Percentiles rank a stretch among this genome's conserved stretches.
phyloP scores from a whole-genome alignment of 2,329 filamentous ascomycete species.

The Leptodontidium sp. region DNA sequence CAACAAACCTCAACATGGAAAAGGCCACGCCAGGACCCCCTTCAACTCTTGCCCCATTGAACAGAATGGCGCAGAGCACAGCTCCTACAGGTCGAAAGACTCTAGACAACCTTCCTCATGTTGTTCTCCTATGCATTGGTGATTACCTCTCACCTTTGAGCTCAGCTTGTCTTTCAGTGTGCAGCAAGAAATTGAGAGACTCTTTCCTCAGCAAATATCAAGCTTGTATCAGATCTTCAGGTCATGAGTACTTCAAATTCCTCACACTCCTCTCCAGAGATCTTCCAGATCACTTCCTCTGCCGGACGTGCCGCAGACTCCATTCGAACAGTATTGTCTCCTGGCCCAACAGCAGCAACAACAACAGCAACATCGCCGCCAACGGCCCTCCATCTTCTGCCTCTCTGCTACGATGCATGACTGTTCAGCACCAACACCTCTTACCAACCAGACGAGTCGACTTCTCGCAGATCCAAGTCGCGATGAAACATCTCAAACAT shows the following conservation, averaged over 20 bases:
- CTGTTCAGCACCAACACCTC: not conserved
- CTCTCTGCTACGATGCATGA: not conserved
- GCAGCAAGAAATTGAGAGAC: not conserved
- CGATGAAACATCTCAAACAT: not conserved
- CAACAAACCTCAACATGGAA: not conserved
- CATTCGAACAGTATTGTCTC: not conserved
- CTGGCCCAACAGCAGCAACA: not conserved
- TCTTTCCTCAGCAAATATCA: not conserved
- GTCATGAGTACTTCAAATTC: not conserved
- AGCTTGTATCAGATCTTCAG: not conserved
- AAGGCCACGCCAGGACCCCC: not conserved
- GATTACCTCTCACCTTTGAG: not conserved
- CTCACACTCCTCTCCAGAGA: not conserved
- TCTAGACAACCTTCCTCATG: not conserved
- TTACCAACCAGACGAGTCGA: not conserved
- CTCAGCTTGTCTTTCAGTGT: conserved; percentile 1
- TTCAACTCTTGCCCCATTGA: not conserved
- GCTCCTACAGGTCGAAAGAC: not conserved
- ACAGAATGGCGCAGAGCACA: not conserved
- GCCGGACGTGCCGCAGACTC: not conserved
- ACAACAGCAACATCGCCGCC: too few relatives aligned
- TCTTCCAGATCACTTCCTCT: not conserved
- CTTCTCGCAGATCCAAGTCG: not conserved
- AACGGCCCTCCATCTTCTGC: not conserved
- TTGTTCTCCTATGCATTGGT: not conserved